A percentile compares a stretch with the other conserved stretches of the same genome.
phyloP scores from a whole-genome alignment of 768 basidiomycete species.

The Sporobolomyces phaffii region DNA sequence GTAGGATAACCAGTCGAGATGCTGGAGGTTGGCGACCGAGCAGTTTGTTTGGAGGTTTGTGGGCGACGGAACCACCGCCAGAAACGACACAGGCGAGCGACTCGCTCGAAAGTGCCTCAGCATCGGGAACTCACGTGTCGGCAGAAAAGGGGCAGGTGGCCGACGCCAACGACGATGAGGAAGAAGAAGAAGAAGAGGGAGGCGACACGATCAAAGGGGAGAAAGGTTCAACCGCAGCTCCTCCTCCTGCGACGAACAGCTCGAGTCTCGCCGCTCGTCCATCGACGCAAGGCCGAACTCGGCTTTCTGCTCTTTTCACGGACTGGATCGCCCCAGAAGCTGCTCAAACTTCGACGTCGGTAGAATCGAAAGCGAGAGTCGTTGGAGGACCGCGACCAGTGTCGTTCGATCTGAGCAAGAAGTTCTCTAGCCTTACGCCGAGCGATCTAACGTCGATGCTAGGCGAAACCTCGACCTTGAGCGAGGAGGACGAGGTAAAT shows the following conservation, averaged over 20 bases:
- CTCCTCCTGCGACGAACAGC: not conserved
- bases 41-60: conserved; percentile 59
- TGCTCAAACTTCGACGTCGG: not conserved
- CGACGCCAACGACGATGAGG: conserved; percentile 50
- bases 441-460: not conserved
- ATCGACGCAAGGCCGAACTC: not conserved
- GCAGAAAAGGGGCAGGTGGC: no score
- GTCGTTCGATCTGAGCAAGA: conserved; percentile 10
- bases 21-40: conserved; percentile 68
- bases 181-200: conserved; percentile 52
- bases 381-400: conserved; percentile 37
- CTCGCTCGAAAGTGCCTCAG: no score
- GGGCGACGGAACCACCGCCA: conserved; percentile 33
- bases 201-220: conserved; percentile 37
- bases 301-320: conserved; percentile 40
- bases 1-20: conserved; percentile 8
- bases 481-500: conserved; percentile 39
- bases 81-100: no score
- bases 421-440: conserved; percentile 33
- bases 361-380: conserved; percentile 9
- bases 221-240: not conserved
- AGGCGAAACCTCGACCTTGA: conserved; percentile 27
- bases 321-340: conserved; percentile 34
- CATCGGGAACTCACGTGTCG: no score
- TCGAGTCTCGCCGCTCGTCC: not conserved